A percentile compares a stretch with the other conserved stretches of the same genome.
Evolutionary conservation across 2,329 filamentous ascomycete genomes (phyloP).

Genomic region (Dactylellina drechsleri): DNA sequence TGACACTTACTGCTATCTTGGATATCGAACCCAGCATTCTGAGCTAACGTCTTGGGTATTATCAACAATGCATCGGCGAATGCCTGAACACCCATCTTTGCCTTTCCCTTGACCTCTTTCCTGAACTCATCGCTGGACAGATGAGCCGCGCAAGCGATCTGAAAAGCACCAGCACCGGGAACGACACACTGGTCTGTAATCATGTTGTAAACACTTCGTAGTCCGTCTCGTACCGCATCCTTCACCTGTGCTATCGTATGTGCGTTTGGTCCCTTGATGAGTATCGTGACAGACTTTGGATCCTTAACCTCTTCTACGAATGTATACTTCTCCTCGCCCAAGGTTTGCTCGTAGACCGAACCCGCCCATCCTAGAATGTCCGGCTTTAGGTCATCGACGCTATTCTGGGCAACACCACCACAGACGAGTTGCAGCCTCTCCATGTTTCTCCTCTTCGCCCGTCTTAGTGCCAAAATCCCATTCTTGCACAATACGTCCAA

Average conservation of each 20-base stretch:
- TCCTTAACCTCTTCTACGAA: conserved; percentile 99
- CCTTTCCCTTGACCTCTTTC: conserved; percentile 95
- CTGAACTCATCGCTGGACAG: conserved; percentile 85
- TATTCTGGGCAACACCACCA: conserved; percentile 91
- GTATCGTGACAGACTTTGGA: conserved; percentile 93
- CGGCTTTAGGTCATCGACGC: conserved; percentile 88
- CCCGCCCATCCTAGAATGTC: conserved; percentile 95
- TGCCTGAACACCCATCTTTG: conserved; percentile 92
- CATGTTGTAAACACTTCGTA: conserved; percentile 98
- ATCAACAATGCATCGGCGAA: conserved; percentile 94
- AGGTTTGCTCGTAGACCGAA: conserved; percentile 93
- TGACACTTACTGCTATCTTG: conserved; percentile 85
- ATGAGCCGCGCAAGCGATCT: conserved; percentile 89
- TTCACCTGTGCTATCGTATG: conserved; percentile 98
- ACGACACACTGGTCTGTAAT: conserved; percentile 98
- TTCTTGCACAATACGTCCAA: conserved; percentile 98
- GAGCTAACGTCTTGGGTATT: conserved; percentile 96
- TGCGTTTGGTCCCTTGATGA: conserved; percentile 95
- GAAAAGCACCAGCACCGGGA: conserved; percentile 93
- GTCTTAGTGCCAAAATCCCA: conserved; percentile 89
- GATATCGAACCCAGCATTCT: conserved; percentile 94
- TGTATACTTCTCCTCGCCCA: conserved; percentile 99
- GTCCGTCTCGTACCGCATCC: conserved; percentile 92
- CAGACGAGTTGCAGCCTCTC: conserved; percentile 95
- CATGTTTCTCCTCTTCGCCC: conserved; percentile 99